These are phyloP conservation scores for Eragrostis curvula DNA, from an alignment of 176 grass and related monocot genomes.

Conservation along the genomic window DNA sequence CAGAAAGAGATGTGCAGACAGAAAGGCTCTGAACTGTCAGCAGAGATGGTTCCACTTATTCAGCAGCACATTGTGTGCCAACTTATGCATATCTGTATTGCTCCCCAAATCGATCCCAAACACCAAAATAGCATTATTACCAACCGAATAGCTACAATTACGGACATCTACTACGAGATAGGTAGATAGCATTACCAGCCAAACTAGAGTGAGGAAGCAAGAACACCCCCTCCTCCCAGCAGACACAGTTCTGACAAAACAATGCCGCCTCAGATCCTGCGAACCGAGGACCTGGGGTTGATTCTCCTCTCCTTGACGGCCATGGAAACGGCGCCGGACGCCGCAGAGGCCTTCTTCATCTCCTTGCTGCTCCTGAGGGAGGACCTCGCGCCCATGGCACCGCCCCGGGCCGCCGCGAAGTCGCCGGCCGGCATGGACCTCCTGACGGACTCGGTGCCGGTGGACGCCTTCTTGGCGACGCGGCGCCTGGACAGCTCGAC, in stretches of 20 bases:
- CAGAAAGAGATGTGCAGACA: neutral
- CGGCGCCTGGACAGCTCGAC: conserved; percentile 71
- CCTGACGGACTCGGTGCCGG: conserved; percentile 49
- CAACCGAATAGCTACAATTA: neutral
- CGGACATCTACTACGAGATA: conserved; percentile 1
- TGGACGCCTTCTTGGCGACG: conserved; percentile 46
- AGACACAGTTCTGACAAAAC: neutral
- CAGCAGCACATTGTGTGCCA: neutral
- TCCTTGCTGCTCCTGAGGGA: conserved; percentile 75
- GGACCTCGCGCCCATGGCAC: conserved; percentile 40
- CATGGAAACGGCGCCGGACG: conserved; percentile 11
- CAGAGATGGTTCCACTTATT: neutral
- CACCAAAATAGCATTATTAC: neutral
- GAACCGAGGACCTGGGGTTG: conserved; percentile 24
- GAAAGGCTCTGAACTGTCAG: neutral
- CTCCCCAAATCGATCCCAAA: neutral
- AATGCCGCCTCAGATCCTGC: conserved; percentile 30
- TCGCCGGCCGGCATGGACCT: conserved; percentile 52
- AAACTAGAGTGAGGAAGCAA: neutral
- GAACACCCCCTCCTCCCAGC: neutral
- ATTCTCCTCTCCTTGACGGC: conserved; percentile 38
- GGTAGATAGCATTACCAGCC: conserved; percentile 20
- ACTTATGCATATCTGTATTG: neutral
- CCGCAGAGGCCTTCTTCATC: conserved; percentile 60
- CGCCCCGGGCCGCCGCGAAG: conserved; percentile 32